Conservation (phyloP, 441 rosid species). For the Metrosideros polymorpha region DNA sequence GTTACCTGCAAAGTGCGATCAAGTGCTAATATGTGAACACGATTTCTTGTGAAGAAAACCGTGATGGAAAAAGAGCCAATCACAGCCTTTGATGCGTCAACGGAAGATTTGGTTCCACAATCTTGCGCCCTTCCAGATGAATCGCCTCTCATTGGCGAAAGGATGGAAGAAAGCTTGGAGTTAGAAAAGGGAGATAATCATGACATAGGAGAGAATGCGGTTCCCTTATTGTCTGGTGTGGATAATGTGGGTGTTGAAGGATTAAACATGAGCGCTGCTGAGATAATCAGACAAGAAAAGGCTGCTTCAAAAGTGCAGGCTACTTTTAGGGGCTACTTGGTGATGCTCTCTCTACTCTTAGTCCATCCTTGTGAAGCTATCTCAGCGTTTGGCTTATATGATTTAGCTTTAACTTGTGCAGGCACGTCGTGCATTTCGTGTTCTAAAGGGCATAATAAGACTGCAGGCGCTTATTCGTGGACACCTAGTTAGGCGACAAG, state of each 20-base stretch:
- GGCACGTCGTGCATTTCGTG: slow-evolving; percentile 1
- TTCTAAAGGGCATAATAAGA: not conserved
- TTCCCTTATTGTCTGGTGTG: not conserved
- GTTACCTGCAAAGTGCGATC: not conserved
- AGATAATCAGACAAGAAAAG: not conserved
- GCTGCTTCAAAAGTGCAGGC: slow-evolving; percentile 1
- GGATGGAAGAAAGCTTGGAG: not conserved
- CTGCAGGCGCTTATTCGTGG: slow-evolving; percentile 1
- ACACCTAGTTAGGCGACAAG: not conserved
- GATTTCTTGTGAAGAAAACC: not conserved
- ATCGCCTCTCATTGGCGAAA: not conserved
- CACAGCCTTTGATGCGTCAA: not conserved
- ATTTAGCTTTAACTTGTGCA: not conserved
- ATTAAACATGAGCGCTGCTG: not conserved
- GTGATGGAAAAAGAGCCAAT: not conserved
- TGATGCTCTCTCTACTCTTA: not conserved
- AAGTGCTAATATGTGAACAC: not conserved
- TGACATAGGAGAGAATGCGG: not conserved
- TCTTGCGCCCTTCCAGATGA: not conserved
- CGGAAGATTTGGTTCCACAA: not conserved
- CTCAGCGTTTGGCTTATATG: not conserved
- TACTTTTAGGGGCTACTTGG: not conserved
- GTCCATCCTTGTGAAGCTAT: not conserved
- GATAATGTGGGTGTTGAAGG: not conserved
- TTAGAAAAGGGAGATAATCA: not conserved